Evolutionary conservation across 2,329 filamentous ascomycete species (phyloP), one percentile per base, ranked within the genome.

Genomic region (Fusarium floridanum): DNA sequence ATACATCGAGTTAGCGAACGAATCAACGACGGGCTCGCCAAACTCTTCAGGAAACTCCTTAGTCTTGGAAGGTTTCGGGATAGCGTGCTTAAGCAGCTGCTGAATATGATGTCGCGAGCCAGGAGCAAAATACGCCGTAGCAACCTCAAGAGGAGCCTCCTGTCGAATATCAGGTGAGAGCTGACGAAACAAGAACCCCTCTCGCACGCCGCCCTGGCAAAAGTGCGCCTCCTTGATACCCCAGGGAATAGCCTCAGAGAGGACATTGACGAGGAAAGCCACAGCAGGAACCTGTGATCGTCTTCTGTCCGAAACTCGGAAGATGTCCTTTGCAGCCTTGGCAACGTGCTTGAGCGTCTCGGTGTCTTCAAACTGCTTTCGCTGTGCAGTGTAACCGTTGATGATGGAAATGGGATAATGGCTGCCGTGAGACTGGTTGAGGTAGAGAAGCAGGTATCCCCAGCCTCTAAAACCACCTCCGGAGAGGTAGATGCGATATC

Each of bases 321-420:
- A 93, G 50, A 82, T 80, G 48, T 83, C 75, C 48, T 83, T 78
- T 43, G 83, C 82, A 6, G 80, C 80, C 6, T 76, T 77, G 6
- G 82, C 76, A 60, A 83, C 79, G 70, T 81, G 76, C 72, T 83
- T 82, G 29, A 81, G 77, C 6, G 77, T 74, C 45, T 83, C 81
- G 0, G 87, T 90, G 68, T 89, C 84, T 17, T 88, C 81, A 71
- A 92, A 92, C 7, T 86, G 82, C 8, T 83, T 80, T 14, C 84
- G 82, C 2, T 82, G 82, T 1, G 86, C 89, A 16, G 84, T 85
- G 80, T 92, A 93, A 2, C 92, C 92, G 74, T 94, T 94, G 84
- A 94, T 93, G 68, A 93, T 90, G 2, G 91, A 90, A 22, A 94
- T 91, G 0, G 92, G 92, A 77, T 93, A 94, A 1, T 91, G 91